phyloP scores from a whole-genome alignment of 805 yeast genomes.

The Candida jianshihensis region DNA sequence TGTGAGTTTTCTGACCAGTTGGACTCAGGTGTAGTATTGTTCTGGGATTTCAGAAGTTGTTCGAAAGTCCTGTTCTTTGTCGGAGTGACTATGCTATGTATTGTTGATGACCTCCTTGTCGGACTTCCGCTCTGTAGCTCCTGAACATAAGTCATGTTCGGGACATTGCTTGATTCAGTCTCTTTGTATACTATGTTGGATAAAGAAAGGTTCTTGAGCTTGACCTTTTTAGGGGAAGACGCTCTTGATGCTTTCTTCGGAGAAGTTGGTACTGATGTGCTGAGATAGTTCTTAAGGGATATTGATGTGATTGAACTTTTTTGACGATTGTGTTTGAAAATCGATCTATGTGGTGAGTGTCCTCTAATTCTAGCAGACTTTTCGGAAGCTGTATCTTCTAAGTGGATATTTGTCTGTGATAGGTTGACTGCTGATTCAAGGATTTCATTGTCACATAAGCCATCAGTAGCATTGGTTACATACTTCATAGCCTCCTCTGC shows the following conservation, averaged over 20 bases:
- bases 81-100: slow-evolving; percentile 8
- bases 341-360: slow-evolving; percentile 22
- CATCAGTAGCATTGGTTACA: slow-evolving; percentile 12
- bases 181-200: slow-evolving; percentile 20
- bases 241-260: slow-evolving; percentile 12
- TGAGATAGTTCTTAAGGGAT: slow-evolving; percentile 4
- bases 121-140: slow-evolving; percentile 20
- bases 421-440: slow-evolving; percentile 14
- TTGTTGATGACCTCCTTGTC: slow-evolving; percentile 5
- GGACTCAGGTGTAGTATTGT: slow-evolving; percentile 26
- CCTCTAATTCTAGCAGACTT: slow-evolving; percentile 6
- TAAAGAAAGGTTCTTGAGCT: slow-evolving; percentile 19
- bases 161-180: slow-evolving; percentile 7
- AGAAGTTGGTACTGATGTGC: slow-evolving; percentile 16
- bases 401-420: slow-evolving; percentile 13
- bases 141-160: slow-evolving; percentile 19
- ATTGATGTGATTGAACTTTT: slow-evolving; percentile 13
- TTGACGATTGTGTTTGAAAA: slow-evolving; percentile 14
- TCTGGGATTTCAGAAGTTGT: slow-evolving; percentile 20
- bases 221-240: slow-evolving; percentile 11
- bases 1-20: slow-evolving; percentile 29
- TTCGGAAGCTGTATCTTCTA: slow-evolving; percentile 6
- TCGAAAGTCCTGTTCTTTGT: neutral
- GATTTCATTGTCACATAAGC: slow-evolving; percentile 3
- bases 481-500: slow-evolving; percentile 19